Evolutionary conservation across 495 filamentous ascomycete genomes (phyloP).

Genomic region (Glutinoglossum americanum): DNA sequence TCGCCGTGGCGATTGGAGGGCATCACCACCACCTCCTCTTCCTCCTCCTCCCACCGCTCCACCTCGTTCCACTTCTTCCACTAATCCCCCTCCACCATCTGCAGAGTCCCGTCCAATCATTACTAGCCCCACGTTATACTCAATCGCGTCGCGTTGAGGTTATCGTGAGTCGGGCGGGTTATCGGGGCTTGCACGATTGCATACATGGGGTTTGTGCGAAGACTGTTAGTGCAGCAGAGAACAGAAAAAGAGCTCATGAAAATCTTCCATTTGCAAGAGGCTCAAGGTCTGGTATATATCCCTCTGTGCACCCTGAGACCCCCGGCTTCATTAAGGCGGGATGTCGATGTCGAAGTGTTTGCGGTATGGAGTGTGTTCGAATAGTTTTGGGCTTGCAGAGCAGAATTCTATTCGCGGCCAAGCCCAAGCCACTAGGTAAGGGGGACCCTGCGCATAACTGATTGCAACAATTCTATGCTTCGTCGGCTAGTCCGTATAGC

Average conservation of each 20-base stretch:
- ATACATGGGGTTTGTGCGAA: background rate
- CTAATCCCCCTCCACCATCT: background rate
- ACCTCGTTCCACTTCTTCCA: background rate
- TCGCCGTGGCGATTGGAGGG: background rate
- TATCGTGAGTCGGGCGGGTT: background rate
- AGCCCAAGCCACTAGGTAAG: background rate
- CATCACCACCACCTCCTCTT: background rate
- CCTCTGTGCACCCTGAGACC: background rate
- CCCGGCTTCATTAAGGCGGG: background rate
- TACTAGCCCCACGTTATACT: background rate
- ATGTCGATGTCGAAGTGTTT: background rate
- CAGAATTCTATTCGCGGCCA: background rate
- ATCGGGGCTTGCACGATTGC: background rate
- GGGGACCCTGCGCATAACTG: background rate
- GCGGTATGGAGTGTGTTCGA: background rate
- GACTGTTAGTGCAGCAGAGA: background rate
- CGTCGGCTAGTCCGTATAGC: background rate
- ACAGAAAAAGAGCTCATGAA: background rate
- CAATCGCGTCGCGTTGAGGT: slow-evolving; percentile 1
- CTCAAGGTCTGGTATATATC: background rate
- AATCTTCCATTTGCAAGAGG: background rate
- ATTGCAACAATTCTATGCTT: background rate
- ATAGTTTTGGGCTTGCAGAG: background rate
- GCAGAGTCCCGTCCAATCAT: background rate
- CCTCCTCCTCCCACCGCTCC: background rate